Conservation (phyloP, 148 eudicot species). For the Silene latifolia region DNA sequence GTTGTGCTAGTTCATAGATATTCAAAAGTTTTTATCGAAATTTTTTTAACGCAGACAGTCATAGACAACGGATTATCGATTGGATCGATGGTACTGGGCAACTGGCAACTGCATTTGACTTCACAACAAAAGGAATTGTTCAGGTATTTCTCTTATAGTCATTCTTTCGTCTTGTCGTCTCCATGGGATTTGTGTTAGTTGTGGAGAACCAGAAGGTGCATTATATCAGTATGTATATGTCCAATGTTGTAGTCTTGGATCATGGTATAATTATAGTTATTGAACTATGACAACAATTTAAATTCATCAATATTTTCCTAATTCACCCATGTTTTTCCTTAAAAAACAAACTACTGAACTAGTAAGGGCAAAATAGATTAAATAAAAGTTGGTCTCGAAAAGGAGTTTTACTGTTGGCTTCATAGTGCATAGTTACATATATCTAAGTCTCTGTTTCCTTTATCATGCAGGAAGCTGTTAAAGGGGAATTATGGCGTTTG, state of each 20-base stretch:
- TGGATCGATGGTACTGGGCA: constrained; percentile 92
- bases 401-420: not conserved
- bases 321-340: no score
- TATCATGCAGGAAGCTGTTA: constrained; percentile 68
- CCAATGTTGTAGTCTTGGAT: not conserved
- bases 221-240: no score
- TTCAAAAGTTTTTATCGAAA: no score
- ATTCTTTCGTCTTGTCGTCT: no score
- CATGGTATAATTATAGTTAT: not conserved
- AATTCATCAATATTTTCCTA: no score
- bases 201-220: no score
- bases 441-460: constrained; percentile 3
- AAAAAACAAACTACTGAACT: no score
- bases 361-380: not conserved
- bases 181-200: no score
- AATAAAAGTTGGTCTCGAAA: not conserved
- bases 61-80: constrained; percentile 82
- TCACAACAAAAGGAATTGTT: constrained; percentile 93
- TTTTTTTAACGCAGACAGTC: constrained; percentile 56
- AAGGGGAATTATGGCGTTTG: constrained; percentile 86
- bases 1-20: no score
- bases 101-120: constrained; percentile 81
- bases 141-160: constrained; percentile 43
- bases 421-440: not conserved
- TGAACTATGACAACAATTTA: no score